Percentiles rank a stretch among this genome's conserved stretches.
These are phyloP conservation scores for Cenococcum geophilum DNA, from an alignment of 495 filamentous ascomycete genomes.

Conservation along the genomic window DNA sequence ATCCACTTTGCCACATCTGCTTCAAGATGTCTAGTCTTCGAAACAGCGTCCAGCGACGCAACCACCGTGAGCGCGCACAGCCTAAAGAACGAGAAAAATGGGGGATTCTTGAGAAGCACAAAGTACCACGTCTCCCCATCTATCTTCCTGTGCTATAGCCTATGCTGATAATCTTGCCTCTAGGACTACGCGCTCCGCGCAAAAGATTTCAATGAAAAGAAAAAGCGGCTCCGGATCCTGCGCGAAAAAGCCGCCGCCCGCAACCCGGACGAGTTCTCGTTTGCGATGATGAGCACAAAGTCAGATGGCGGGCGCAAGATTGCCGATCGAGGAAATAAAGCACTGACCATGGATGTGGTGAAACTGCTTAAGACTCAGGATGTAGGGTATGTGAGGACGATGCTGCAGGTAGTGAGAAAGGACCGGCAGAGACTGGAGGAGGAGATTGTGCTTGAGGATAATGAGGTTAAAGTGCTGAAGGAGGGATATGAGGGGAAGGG, in stretches of 20 bases:
- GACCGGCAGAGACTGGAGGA: conserved; percentile 55
- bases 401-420: conserved; percentile 52
- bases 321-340: conserved; percentile 47
- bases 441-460: conserved; percentile 42
- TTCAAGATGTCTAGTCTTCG: conserved; percentile 72
- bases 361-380: conserved; percentile 95
- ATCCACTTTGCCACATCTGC: too few relatives aligned
- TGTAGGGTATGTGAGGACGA: conserved; percentile 73
- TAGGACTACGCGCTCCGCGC: conserved; percentile 91
- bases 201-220: conserved; percentile 80
- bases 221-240: conserved; percentile 69
- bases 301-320: conserved; percentile 57
- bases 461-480: conserved; percentile 31
- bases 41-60: conserved; percentile 69
- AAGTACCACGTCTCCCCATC: conserved; percentile 48
- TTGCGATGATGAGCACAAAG: conserved; percentile 70
- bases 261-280: conserved; percentile 96
- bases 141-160: conserved; percentile 25
- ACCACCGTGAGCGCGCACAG: conserved; percentile 85
- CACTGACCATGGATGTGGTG: conserved; percentile 61
- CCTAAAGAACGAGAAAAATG: conserved; percentile 72
- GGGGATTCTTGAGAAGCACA: conserved; percentile 85
- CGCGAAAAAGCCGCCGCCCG: conserved; percentile 74
- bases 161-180: not conserved
- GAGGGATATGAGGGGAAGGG: conserved; percentile 31